Evolutionary conservation across 2,329 filamentous ascomycete genomes (phyloP).

Genomic region (Thelonectria olida): DNA sequence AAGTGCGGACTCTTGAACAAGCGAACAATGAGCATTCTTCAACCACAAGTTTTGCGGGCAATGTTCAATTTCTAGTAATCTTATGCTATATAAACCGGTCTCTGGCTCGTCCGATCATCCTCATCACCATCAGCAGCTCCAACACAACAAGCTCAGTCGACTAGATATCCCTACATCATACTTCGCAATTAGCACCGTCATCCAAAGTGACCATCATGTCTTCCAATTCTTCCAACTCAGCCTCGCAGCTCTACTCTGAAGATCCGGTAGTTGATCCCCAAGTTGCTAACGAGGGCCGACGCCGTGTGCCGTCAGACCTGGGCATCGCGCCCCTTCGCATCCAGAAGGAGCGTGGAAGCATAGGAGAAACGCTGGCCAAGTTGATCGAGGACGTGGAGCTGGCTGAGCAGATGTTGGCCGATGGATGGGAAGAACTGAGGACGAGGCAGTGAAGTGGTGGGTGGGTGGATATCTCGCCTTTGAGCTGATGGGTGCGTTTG

Average conservation of each 20-base stretch:
- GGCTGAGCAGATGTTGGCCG: neutral
- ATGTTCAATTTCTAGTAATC: neutral
- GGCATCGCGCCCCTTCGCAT: conserved; percentile 2
- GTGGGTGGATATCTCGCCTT: neutral
- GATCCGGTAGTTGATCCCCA: too few species aligned
- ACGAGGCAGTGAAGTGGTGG: neutral
- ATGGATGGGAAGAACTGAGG: neutral
- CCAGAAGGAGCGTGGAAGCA: neutral
- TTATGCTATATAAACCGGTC: neutral
- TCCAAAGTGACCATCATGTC: conserved; percentile 17
- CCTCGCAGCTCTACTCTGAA: neutral
- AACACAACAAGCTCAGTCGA: too few species aligned
- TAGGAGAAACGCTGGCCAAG: neutral
- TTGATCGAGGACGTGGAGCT: conserved; percentile 1
- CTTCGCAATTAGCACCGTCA: too few species aligned
- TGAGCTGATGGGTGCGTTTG: too few species aligned
- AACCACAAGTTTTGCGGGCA: neutral
- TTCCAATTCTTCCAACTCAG: neutral
- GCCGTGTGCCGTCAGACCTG: neutral
- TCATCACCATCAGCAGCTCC: too few species aligned
- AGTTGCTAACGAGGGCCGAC: conserved; percentile 4
- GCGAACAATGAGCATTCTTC: neutral
- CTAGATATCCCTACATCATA: too few species aligned
- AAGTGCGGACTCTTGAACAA: too few species aligned
- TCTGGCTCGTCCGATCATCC: too few species aligned